Evolutionary conservation across 306 rosid genomes (phyloP), one percentile per base, ranked within the genome.

Genomic region (Cucurbita argyrosperma): DNA sequence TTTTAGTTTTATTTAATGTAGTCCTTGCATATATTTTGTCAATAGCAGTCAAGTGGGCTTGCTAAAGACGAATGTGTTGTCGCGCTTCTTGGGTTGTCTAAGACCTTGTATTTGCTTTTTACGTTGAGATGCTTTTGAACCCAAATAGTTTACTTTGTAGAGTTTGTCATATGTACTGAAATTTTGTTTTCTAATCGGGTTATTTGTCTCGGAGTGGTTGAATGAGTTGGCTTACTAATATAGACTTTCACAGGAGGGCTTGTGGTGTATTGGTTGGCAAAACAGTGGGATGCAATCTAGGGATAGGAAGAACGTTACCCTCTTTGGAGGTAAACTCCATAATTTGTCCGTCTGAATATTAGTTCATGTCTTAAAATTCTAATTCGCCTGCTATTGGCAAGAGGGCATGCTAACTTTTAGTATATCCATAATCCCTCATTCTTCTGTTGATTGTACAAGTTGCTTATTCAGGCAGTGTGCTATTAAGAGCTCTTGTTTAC

Each of bases 261-360:
- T 78, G 79, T 95, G 96, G 99, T 95, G 99, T 75, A 78, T 95
- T 57, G 99, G 99, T 80, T 91, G 99, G 99, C 99, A 95, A 86
- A 95, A 89, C 83, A 91, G 97, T 80, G 96, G 96, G 84, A 64
- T 79, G 77, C 97, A 88, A 76, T 91, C 97, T 74, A 80, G 92
- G 43, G 99, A 95, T 80, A 87, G 82, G 72, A 87, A 80, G 89
- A 91, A 95, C 76, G 83, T 91, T 90, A 89, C 97, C 26, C 84
- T 94, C 58, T 82, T 94, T 81, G 99, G 99, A 88, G 99, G 99
- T 94, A 88, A 82, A 45, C 76, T 74, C 56, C 65, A 43, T 76
- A 61, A 62, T 73, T 75, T 72, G 10, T 61, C 43, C 51, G 5
- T 77, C 51, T 61, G 47, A 52, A 62, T 54, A 49, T 58, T 51